Base-by-base conservation (phyloP, 2,329 filamentous ascomycete species). In the Trichophyton mentagrophytes region DNA sequence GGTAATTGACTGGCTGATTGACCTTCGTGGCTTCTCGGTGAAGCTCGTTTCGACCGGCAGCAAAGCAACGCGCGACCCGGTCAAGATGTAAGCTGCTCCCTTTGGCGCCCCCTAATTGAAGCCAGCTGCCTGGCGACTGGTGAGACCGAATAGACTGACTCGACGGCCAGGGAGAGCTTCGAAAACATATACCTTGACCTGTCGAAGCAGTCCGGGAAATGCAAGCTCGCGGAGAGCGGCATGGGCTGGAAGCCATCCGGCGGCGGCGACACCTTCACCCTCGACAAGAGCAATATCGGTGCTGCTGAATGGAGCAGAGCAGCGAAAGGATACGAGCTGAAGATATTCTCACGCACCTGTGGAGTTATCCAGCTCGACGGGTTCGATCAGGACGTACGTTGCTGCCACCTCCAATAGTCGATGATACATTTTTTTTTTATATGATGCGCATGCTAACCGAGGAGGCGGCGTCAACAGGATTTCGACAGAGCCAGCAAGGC, bases 171-270 rank as follows among this genome's bases (percentile, higher is more conserved):
- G 82, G 93, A 99, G 84, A 93, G 87, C 72, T 99, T 99, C 77
- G 92, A 97, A 72, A 90, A 90, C 76, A 96, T 97, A 77, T 91
- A 93, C 76, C 85, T 99, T 69, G 92, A 99, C 74, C 83, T 99
- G 63, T 96, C 91, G 69, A 93, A 90, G 75, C 87, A 93, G 75
- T 83, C 85, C 62, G 93, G 93, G 67, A 93, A 92, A 78, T 96
- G 91, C 78, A 86, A 93, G 71, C 91, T 99, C 70, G 91, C 92
- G 65, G 92, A 97, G 73, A 91, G 85, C 59, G 93, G 93, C 63
- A 83, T 97, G 68, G 93, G 92, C 60, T 99, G 95, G 95, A 96
- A 95, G 76, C 90, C 92, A 30, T 82, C 85, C 3, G 85, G 84
- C 59, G 90, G 89, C 70, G 89, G 90, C 73, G 90, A 96, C 66